Evolutionary conservation across 2,329 filamentous ascomycete genomes (phyloP).

Genomic region (Trichophyton rubrum): DNA sequence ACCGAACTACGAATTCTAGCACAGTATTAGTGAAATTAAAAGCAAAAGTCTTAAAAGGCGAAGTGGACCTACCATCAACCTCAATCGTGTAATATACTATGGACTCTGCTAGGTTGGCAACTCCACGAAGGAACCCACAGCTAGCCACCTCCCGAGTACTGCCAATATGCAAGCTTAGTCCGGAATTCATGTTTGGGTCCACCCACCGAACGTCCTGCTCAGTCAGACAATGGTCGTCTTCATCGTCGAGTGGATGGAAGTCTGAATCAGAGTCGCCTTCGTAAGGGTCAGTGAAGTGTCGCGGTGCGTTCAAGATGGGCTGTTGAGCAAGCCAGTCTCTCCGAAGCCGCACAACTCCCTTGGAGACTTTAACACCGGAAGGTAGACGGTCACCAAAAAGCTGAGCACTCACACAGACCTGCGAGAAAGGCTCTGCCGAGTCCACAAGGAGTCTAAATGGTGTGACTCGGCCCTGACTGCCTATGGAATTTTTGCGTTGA

Average conservation of each 20-base stretch:
- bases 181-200: conserved; percentile 36
- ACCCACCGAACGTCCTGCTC: conserved; percentile 56
- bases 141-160: conserved; percentile 54
- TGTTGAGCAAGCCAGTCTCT: conserved; percentile 54
- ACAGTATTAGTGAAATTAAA: not conserved
- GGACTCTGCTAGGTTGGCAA: not conserved
- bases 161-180: conserved; percentile 44
- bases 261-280: not conserved
- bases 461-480: not conserved
- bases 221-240: conserved; percentile 24
- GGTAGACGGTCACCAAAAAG: conserved; percentile 56
- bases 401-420: conserved; percentile 52
- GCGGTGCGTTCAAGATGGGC: conserved; percentile 10
- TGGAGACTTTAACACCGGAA: conserved; percentile 52
- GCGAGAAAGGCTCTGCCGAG: conserved; percentile 1
- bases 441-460: not conserved
- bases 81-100: conserved; percentile 48
- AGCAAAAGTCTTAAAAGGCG: not conserved
- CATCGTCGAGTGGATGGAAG: not conserved
- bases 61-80: conserved; percentile 49
- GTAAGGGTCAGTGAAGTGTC: conserved; percentile 5
- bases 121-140: conserved; percentile 16
- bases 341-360: conserved; percentile 59
- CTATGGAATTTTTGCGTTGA: not conserved
- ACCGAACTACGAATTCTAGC: conserved; percentile 54